Evolutionary conservation across 768 basidiomycete species (phyloP), one percentile per base, ranked within the genome.

Genomic region (Pleurotus pulmonarius): DNA sequence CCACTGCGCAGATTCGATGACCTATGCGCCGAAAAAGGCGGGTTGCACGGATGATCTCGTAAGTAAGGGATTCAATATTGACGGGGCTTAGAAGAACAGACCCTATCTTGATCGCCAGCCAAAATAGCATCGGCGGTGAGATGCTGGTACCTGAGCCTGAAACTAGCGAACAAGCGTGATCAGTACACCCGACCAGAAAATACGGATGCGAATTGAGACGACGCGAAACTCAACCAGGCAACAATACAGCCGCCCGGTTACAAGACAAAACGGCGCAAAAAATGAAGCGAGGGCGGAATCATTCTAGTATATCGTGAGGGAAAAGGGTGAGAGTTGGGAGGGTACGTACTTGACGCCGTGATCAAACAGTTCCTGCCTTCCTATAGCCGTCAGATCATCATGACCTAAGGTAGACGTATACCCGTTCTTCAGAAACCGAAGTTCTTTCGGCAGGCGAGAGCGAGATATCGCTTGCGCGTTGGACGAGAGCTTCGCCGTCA

Each of bases 1-100:
- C 65, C 74, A 78, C 57, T 68, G 66, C 15, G 75, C 68, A 2
- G 73, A 73, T 57, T 77, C 75, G n/a, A 75, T 44, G 52, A 74
- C 70, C 58, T 57, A 34, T 9, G 29, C 29, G 29, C 29, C 29
- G 29, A 34, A 34, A 34, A 34, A 11, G 9, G 29, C 29, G 18
- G 34, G n/a, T 29, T 55, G 20, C 22, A 46, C 20, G 12, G 16
- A 18, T n/a, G 24, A 25, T 26, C 34, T 20, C 15, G 38, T 44
- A 15, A 55, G 22, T n/a, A 22, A 18, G 16, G 24, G 22, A 4
- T 4, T 25, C 16, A 38, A 12, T 11, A 16, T 6, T n/a, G 24
- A 56, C 22, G 20, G 46, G 12, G 13, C 29, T 54, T 29, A 34
- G 25, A 37, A 46, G 43, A 18, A 43, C 60, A 40, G 20, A 65